A percentile compares a stretch with the other conserved stretches of the same genome.
Conservation (phyloP, 805 yeast genomes). For the Tetrapisispora namnaoensis region DNA sequence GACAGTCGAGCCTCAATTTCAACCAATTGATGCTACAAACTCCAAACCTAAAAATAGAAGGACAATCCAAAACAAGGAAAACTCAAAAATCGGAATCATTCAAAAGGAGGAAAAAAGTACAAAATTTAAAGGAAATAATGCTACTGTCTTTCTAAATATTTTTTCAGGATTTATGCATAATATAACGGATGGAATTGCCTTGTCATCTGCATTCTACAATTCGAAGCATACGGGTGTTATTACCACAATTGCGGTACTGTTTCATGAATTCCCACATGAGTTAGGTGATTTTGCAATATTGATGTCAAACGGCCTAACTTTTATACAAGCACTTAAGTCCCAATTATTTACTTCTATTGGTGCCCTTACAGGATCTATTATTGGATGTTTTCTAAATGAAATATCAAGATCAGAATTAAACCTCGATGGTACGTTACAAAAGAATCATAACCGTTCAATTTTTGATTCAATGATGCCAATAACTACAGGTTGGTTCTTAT, state of each 20-base stretch:
- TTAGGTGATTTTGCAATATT: conserved; percentile 71
- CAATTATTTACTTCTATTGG: conserved; percentile 60
- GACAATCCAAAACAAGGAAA: background rate
- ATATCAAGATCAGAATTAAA: conserved; percentile 21
- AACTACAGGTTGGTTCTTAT: conserved; percentile 69
- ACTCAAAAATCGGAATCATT: background rate
- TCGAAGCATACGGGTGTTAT: conserved; percentile 53
- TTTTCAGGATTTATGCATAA: conserved; percentile 67
- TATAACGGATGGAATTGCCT: conserved; percentile 68
- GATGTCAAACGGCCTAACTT: conserved; percentile 53
- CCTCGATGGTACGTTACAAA: background rate
- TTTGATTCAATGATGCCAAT: conserved; percentile 51
- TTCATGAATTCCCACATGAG: conserved; percentile 77
- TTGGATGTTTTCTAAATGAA: conserved; percentile 50
- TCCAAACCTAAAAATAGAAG: background rate
- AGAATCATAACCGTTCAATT: no score
- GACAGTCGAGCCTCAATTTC: no score
- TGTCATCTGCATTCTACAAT: conserved; percentile 59
- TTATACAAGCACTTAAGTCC: conserved; percentile 54
- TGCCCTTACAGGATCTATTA: conserved; percentile 52
- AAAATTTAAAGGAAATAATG: conserved; percentile 14
- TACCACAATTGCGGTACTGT: conserved; percentile 59
- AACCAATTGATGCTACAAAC: no score
- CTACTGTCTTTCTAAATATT: conserved; percentile 55
- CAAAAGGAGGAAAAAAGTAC: background rate